Conservation (phyloP, 2,329 filamentous ascomycete species). For the Sclerotinia glacialis region DNA sequence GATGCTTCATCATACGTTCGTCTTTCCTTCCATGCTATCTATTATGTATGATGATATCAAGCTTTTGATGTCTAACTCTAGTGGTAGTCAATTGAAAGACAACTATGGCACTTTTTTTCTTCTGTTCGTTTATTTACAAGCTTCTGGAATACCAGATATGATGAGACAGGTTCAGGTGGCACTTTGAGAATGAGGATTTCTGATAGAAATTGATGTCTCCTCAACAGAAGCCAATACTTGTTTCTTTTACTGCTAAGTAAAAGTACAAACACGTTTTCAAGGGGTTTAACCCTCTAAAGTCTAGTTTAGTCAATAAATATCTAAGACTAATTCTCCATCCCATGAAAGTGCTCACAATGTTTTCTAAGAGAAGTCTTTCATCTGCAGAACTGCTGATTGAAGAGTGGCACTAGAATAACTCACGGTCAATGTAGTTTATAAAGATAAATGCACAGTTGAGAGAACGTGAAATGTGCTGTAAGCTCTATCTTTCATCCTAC, state of each 20-base stretch:
- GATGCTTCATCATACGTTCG: neutral
- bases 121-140: neutral
- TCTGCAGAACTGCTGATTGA: neutral
- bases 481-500: accelerated
- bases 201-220: neutral
- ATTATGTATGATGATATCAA: neutral
- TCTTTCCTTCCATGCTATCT: neutral
- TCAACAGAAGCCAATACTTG: neutral
- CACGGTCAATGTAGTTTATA: neutral
- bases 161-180: no score
- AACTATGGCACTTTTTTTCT: no score
- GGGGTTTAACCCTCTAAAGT: neutral
- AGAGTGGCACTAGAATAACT: accelerated
- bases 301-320: neutral
- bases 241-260: neutral
- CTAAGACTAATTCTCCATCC: neutral
- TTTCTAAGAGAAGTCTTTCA: no score
- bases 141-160: no score
- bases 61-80: neutral
- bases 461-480: neutral
- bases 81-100: neutral
- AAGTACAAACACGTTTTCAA: neutral
- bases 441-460: neutral
- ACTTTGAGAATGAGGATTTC: neutral
- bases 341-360: neutral